Base-by-base conservation (phyloP, 257 asterid species). In the Solanum sitiens region DNA sequence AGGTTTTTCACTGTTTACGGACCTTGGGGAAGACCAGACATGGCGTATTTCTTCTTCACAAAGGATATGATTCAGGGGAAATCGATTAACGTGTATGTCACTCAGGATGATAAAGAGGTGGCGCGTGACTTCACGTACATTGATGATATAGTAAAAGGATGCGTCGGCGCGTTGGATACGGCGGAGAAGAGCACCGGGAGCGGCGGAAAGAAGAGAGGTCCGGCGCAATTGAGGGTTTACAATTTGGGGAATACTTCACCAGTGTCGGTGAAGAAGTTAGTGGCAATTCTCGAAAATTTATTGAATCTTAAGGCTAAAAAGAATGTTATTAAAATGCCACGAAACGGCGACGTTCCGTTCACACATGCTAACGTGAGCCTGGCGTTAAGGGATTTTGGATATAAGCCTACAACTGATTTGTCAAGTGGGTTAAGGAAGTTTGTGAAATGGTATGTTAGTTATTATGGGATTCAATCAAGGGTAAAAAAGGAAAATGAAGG, bases 61-160 rank as follows among this genome's bases (percentile, higher is more conserved):
- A 95, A 95, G 68, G 98, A 95, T 6, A 95, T 96, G 35, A 87
- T 95, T 8, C 98, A 95, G 3, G 92, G 97, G 1, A 94, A 96
- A 77, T 85, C 94, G 2, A 92, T 96, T 5, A 94, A 94, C 68
- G 93, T 96, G 5, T 96, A 96, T 86, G 94, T 92, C 2, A 92
- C 98, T 3, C 94, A 87, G 50, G 98, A 95, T 4, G 94, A 91
- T 11, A 94, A 92, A 79, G 99, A 95, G 91, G 99, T 96, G 93
- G 99, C 98, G 93, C 99, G 99, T 92, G 99, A 96, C 91, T 96
- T 96, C 94, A 96, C 99, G 39, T 96, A 93, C 95, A 95, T 96
- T 18, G 99, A 96, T 67, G 99, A 96, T 45, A 87, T 96, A 3
- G 99, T 94, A 14, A 94, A 93, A 25, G 99, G 99, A 1, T 96